These are phyloP conservation scores for Pythium sukuiense DNA, from an alignment of 352 stramenopile species.

Conservation along the genomic window DNA sequence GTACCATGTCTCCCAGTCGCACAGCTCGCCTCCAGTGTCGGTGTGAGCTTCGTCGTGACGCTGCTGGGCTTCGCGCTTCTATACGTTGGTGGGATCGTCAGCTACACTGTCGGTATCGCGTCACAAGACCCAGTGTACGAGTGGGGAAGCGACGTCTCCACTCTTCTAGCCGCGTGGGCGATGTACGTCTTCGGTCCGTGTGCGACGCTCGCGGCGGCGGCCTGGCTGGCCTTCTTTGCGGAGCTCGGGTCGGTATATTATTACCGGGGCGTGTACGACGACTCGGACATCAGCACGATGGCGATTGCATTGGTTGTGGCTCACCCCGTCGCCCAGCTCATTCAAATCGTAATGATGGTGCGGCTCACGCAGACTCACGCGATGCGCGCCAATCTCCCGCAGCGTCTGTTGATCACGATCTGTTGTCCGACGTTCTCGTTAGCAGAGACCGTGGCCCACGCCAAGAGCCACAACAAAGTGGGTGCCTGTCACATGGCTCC, in stretches of 20 bases:
- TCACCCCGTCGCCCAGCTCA: background rate
- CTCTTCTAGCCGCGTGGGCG: background rate
- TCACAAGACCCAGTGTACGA: background rate
- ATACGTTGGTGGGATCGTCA: background rate
- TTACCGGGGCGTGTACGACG: background rate
- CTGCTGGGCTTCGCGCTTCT: background rate
- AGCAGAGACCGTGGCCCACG: background rate
- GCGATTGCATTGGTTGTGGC: background rate
- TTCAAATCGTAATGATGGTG: background rate
- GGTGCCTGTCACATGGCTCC: background rate
- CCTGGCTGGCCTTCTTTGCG: background rate
- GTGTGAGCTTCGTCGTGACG: background rate
- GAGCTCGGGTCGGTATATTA: background rate
- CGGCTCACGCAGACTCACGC: background rate
- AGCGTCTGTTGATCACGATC: background rate
- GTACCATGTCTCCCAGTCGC: background rate
- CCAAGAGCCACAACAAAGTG: background rate
- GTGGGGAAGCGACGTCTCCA: background rate
- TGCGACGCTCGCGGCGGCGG: background rate
- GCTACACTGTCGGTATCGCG: background rate
- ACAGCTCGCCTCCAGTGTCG: background rate
- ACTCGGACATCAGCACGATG: background rate
- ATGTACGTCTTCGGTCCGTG: constrained; percentile 6
- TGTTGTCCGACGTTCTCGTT: background rate
- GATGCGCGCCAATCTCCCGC: background rate